Conservation (phyloP, 495 filamentous ascomycete species). For the Aspergillus steynii region DNA sequence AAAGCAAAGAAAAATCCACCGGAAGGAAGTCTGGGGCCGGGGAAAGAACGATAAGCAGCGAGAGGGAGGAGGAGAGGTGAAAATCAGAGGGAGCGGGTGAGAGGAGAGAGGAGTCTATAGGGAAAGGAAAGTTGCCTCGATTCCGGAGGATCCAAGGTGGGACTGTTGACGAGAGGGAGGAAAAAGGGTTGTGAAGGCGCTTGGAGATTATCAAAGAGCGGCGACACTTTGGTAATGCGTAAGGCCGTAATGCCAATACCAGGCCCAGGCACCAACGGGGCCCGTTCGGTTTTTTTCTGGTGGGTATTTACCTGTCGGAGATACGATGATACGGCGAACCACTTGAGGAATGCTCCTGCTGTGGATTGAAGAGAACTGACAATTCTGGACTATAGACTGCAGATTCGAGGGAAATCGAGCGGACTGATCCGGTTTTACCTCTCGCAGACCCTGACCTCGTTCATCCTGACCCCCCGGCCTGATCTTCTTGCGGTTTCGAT, state of each 20-base stretch:
- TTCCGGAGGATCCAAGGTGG: slow-evolving; percentile 1
- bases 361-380: too few species aligned
- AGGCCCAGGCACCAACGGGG: slow-evolving; percentile 23
- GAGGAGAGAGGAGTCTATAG: slow-evolving; percentile 12
- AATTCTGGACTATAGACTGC: too few species aligned
- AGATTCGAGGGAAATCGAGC: neutral
- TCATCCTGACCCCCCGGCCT: neutral
- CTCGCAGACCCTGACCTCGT: neutral
- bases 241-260: slow-evolving; percentile 20
- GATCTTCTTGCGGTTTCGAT: slow-evolving; percentile 26
- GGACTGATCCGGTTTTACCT: slow-evolving; percentile 5
- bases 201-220: slow-evolving; percentile 14
- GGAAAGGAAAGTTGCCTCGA: slow-evolving; percentile 2
- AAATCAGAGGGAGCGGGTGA: slow-evolving; percentile 11
- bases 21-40: neutral
- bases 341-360: too few species aligned
- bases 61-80: slow-evolving; percentile 11
- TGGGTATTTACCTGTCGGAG: neutral
- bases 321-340: too few species aligned
- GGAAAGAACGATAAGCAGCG: neutral
- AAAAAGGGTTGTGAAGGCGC: slow-evolving; percentile 18
- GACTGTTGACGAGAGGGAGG: slow-evolving; percentile 17
- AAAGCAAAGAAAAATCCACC: slow-evolving; percentile 3
- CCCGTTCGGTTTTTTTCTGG: too few species aligned
- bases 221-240: slow-evolving; percentile 15